These are phyloP conservation scores for Collybia sordida DNA, from an alignment of 768 basidiomycete species.

Conservation along the genomic window DNA sequence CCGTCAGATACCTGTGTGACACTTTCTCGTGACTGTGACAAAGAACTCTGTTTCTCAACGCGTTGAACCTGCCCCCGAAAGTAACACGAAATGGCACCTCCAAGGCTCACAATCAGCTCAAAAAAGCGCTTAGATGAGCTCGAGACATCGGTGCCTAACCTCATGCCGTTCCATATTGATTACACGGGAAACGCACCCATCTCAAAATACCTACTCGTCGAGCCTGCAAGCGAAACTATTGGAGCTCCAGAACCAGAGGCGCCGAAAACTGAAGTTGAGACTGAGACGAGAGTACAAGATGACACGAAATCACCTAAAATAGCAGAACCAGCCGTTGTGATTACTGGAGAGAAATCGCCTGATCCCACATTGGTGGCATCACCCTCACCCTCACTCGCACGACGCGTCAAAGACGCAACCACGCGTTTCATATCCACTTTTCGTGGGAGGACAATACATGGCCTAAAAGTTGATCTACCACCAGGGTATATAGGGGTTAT, in stretches of 20 bases:
- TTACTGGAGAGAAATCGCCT: background rate
- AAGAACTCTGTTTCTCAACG: no score
- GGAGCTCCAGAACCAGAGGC: slow-evolving; percentile 19
- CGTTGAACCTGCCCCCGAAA: no score
- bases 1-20: no score
- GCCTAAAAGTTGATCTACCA: slow-evolving; percentile 60
- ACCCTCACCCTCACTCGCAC: background rate
- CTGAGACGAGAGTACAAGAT: slow-evolving; percentile 1
- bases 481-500: slow-evolving; percentile 69
- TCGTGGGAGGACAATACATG: slow-evolving; percentile 74
- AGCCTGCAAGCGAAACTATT: slow-evolving; percentile 32
- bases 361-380: background rate
- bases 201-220: slow-evolving; percentile 69
- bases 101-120: no score
- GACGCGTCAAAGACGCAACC: slow-evolving; percentile 23
- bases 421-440: slow-evolving; percentile 63
- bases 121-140: background rate
- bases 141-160: slow-evolving; percentile 51
- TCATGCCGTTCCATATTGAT: slow-evolving; percentile 83
- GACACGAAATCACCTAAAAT: background rate
- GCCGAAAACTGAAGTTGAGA: slow-evolving; percentile 3
- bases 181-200: slow-evolving; percentile 73
- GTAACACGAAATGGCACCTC: no score
- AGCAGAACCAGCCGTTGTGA: background rate
- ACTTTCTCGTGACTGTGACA: no score